A percentile compares a stretch with the other conserved stretches of the same genome.
phyloP scores from a whole-genome alignment of 1,139 yeast species.

The Magnusiomyces sp. region DNA sequence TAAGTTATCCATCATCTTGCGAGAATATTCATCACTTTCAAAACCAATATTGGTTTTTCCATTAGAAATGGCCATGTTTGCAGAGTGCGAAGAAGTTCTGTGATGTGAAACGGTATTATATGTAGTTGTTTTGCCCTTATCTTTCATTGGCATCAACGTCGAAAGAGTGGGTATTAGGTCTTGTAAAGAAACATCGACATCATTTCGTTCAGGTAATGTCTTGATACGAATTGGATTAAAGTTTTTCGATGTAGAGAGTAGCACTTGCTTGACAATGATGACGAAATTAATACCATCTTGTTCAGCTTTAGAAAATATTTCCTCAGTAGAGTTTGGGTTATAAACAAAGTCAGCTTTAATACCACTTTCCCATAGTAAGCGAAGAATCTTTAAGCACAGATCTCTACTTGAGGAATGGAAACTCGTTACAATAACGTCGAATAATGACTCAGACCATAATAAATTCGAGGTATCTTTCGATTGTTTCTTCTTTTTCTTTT shows the following conservation, averaged over 20 bases:
- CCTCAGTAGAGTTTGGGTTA: constrained; percentile 51
- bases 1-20: too few species aligned
- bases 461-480: too few species aligned
- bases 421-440: constrained; percentile 59
- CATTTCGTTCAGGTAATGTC: constrained; percentile 46
- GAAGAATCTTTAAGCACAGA: constrained; percentile 54
- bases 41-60: too few species aligned
- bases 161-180: constrained; percentile 50
- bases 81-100: too few species aligned
- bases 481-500: constrained; percentile 14
- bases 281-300: constrained; percentile 69
- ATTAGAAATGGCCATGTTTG: too few species aligned
- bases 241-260: constrained; percentile 31
- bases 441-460: constrained; percentile 34
- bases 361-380: constrained; percentile 58
- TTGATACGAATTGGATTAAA: constrained; percentile 71
- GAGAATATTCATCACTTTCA: too few species aligned
- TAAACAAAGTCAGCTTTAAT: constrained; percentile 64
- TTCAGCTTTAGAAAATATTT: constrained; percentile 54
- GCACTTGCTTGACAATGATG: constrained; percentile 49
- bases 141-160: constrained; percentile 32
- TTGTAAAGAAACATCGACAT: constrained; percentile 60
- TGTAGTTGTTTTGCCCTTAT: too few species aligned
- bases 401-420: constrained; percentile 53
- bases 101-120: too few species aligned